phyloP scores from a whole-genome alignment of 2,329 filamentous ascomycete genomes.

The Penicillium sp. region DNA sequence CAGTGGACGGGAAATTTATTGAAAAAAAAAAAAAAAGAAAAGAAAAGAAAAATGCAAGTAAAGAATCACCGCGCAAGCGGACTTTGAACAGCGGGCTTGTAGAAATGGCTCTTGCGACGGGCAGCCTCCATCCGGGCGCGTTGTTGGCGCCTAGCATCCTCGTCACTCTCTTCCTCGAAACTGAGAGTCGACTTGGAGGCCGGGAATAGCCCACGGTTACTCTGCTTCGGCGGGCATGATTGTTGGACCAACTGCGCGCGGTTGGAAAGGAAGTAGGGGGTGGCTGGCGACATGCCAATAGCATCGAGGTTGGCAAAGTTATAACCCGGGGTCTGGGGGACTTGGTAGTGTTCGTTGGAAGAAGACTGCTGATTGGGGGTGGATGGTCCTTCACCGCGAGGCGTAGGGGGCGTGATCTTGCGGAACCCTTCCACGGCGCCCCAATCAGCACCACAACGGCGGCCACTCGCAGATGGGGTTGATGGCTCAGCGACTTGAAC shows the following conservation, averaged over 20 bases:
- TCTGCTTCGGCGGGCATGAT: constrained; percentile 56
- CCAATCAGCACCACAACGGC: constrained; percentile 29
- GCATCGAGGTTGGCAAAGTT: constrained; percentile 39
- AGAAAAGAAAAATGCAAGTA: constrained; percentile 4
- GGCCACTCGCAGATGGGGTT: constrained; percentile 27
- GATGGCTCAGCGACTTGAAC: constrained; percentile 38
- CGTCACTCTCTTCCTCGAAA: constrained; percentile 24
- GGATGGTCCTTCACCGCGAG: constrained; percentile 13
- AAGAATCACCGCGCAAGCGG: constrained; percentile 60
- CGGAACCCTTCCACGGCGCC: constrained; percentile 35
- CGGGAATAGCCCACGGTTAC: constrained; percentile 43
- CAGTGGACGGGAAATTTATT: background rate
- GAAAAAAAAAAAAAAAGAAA: constrained; percentile 8
- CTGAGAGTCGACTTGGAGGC: constrained; percentile 4
- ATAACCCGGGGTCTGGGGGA: constrained; percentile 36
- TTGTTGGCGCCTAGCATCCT: constrained; percentile 43
- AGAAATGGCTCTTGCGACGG: constrained; percentile 72
- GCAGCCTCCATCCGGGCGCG: constrained; percentile 66
- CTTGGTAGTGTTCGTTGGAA: constrained; percentile 19
- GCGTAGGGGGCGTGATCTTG: constrained; percentile 34
- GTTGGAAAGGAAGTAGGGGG: constrained; percentile 47
- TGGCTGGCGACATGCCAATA: constrained; percentile 45
- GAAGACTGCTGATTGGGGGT: constrained; percentile 17
- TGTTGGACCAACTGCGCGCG: constrained; percentile 48
- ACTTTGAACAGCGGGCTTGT: constrained; percentile 71